Conservation (phyloP, 805 yeast genomes). For the Ogataea minuta region DNA sequence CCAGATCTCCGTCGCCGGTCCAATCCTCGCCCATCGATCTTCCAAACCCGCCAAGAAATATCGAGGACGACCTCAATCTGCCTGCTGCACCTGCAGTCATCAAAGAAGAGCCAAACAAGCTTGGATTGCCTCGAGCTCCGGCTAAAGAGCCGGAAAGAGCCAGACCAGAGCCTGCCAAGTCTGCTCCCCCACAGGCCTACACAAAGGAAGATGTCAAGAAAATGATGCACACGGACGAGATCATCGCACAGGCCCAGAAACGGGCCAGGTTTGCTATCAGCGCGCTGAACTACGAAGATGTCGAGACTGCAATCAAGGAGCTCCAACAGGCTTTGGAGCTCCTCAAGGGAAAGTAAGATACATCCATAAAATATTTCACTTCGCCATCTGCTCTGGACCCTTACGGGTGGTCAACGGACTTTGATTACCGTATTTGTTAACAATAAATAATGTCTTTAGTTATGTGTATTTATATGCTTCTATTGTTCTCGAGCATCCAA, state of each 20-base stretch:
- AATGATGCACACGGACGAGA: slow-evolving; percentile 54
- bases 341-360: slow-evolving; percentile 26
- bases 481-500: slow-evolving; percentile 12
- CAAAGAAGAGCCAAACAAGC: slow-evolving; percentile 30
- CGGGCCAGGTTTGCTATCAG: slow-evolving; percentile 74
- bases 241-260: slow-evolving; percentile 60
- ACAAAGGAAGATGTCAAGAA: slow-evolving; percentile 41
- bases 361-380: too few species aligned
- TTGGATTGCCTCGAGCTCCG: slow-evolving; percentile 31
- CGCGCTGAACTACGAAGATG: slow-evolving; percentile 76
- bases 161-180: slow-evolving; percentile 9
- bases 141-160: slow-evolving; percentile 6
- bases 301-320: slow-evolving; percentile 64
- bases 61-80: slow-evolving; percentile 26
- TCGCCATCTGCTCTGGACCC: too few species aligned
- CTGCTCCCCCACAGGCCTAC: slow-evolving; percentile 8
- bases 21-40: background rate
- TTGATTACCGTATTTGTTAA: too few species aligned
- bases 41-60: background rate
- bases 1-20: slow-evolving; percentile 1
- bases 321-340: slow-evolving; percentile 52
- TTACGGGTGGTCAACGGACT: background rate
- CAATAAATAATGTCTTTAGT: background rate
- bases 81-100: slow-evolving; percentile 33
- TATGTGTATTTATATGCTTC: slow-evolving; percentile 1